Evolutionary conservation across 805 yeast species (phyloP).

Genomic region (Maudiozyma turicensis): DNA sequence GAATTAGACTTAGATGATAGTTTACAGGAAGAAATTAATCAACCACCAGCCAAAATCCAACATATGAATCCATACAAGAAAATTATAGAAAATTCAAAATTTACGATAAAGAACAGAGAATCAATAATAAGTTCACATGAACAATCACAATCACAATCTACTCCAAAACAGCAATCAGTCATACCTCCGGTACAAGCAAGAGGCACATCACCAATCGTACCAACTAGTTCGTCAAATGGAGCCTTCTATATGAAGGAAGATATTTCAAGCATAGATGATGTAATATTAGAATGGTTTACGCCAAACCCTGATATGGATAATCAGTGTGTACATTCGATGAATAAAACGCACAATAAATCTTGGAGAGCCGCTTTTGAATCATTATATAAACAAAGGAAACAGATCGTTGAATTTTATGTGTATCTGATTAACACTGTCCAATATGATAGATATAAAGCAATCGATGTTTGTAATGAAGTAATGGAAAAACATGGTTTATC

Average conservation of each 20-base stretch:
- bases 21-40: background rate
- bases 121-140: background rate
- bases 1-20: background rate
- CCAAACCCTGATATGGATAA: conserved; percentile 22
- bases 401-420: conserved; percentile 25
- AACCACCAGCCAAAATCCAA: background rate
- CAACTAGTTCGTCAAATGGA: background rate
- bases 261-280: conserved; percentile 17
- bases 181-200: background rate
- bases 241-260: conserved; percentile 14
- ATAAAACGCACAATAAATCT: conserved; percentile 18
- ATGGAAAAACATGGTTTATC: background rate
- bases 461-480: conserved; percentile 15
- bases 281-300: conserved; percentile 28
- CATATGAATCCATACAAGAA: background rate
- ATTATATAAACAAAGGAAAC: conserved; percentile 22
- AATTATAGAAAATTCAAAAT: conserved; percentile 3
- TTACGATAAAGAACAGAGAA: background rate
- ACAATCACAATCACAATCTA: background rate
- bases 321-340: conserved; percentile 28
- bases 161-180: background rate
- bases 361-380: conserved; percentile 21
- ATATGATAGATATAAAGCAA: conserved; percentile 20
- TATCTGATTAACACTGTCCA: conserved; percentile 18
- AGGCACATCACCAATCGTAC: background rate